Conservation (phyloP, 371 early-diverging fungal genomes). For the Funneliformis caledonium region DNA sequence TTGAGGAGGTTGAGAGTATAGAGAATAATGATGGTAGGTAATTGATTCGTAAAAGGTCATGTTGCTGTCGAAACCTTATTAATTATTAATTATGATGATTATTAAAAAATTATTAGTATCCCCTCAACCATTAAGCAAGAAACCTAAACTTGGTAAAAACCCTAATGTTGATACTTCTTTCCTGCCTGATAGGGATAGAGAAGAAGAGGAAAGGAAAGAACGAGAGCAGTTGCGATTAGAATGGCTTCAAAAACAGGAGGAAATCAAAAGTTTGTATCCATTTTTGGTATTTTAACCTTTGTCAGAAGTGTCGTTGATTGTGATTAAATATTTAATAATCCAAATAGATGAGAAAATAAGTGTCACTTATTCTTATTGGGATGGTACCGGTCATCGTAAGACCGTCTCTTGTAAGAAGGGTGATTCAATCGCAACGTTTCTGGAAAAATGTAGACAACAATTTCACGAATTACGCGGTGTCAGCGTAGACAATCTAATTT, state of each 20-base stretch:
- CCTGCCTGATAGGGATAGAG: constrained; percentile 90
- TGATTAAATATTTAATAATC: not conserved
- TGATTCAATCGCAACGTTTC: constrained; percentile 84
- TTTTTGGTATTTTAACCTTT: not conserved
- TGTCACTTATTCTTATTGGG: constrained; percentile 95
- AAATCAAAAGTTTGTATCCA: constrained; percentile 61
- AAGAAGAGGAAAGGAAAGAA: constrained; percentile 72
- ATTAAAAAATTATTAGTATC: constrained; percentile 13
- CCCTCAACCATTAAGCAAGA: constrained; percentile 48
- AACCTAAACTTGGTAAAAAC: constrained; percentile 78
- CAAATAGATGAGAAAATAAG: constrained; percentile 72
- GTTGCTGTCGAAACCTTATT: not conserved
- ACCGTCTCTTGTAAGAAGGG: constrained; percentile 88
- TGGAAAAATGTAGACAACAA: constrained; percentile 82
- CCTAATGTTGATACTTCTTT: constrained; percentile 93
- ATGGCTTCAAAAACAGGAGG: constrained; percentile 83
- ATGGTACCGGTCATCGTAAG: constrained; percentile 93
- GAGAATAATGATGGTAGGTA: constrained; percentile 7
- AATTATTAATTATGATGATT: too few relatives aligned
- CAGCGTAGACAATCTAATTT: constrained; percentile 87
- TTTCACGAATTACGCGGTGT: constrained; percentile 81
- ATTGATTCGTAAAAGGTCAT: not conserved
- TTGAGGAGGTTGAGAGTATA: constrained; percentile 33
- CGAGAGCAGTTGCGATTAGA: constrained; percentile 79
- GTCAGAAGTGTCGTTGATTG: constrained; percentile 19